phyloP scores from a whole-genome alignment of 2,329 filamentous ascomycete genomes.

The Plenodomus lindquistii region DNA sequence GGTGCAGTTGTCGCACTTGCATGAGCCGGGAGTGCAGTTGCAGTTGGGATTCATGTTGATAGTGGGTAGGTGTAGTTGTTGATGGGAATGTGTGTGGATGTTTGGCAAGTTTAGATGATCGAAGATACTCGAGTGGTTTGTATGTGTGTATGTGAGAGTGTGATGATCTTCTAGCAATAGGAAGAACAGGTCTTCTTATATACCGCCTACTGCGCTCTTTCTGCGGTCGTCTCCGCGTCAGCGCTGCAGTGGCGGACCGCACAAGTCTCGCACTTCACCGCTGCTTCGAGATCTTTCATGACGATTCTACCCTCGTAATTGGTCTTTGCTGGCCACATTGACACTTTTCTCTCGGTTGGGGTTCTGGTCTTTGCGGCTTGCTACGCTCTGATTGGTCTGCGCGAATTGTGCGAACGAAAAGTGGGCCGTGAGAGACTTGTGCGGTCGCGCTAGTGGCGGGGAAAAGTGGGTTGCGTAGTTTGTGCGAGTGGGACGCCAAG shows the following conservation, averaged over 20 bases:
- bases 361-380: neutral
- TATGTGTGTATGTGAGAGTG: neutral
- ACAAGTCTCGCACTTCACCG: neutral
- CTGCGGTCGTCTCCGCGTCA: constrained; percentile 5
- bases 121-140: neutral
- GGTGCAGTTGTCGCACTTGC: constrained; percentile 21
- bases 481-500: constrained; percentile 5
- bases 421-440: constrained; percentile 4
- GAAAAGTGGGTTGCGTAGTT: constrained; percentile 7
- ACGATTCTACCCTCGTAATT: neutral
- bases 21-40: constrained; percentile 26
- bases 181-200: constrained; percentile 7
- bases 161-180: neutral
- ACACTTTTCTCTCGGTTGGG: neutral
- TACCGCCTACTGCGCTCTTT: constrained; percentile 14
- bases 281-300: neutral
- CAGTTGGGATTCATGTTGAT: constrained; percentile 27
- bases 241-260: neutral
- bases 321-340: neutral
- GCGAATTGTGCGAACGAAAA: neutral
- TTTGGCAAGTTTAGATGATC: no score
- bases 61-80: neutral
- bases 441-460: constrained; percentile 5
- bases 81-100: neutral
- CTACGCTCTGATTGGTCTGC: neutral